Evolutionary conservation across 2,329 filamentous ascomycete species (phyloP), one percentile per base, ranked within the genome.

Genomic region (Chaetomiaceae sp.): DNA sequence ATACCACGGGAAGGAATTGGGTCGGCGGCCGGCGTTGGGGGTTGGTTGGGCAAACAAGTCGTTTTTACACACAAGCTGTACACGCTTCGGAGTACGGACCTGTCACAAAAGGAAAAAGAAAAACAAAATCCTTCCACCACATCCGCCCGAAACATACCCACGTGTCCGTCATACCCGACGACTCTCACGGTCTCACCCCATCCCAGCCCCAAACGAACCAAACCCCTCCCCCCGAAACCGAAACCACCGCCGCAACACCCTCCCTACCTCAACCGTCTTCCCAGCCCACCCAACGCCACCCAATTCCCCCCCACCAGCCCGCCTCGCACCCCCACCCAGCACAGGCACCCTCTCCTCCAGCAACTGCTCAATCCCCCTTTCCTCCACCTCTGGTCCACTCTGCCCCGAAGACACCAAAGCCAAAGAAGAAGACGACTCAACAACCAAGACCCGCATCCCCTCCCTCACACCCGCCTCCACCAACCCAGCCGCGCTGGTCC

Each of bases 161-260:
- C 23, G 14, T 34, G 14, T 25, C 27, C 27, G 4, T 17, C 27
- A 12, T 19, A 10, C 13, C 21, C 7, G 19, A 13, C 20, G 17
- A n/a, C n/a, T n/a, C n/a, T n/a, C 9, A 27, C 30, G 30, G 7
- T 33, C 10, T 33, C 30, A 33, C 12, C 16, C 35, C 47, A 13
- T 42, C 47, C 67, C 69, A 71, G 30, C 67, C 58, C 17, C 70
- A 70, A 8, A 56, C 60, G n/a, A n/a, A n/a, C n/a, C n/a, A n/a
- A n/a, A n/a, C n/a, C n/a, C n/a, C n/a, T n/a, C n/a, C n/a, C n/a
- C n/a, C 31, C 65, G 61, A 57, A 84, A 80, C 23, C 65, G 64
- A 62, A 87, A 89, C 86, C 87, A 90, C 30, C 83, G 77, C 16
- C 73, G 71, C 34, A 86, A 68, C 16, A 88, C 72, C 54, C 72